Conservation (phyloP, 1,284 basidiomycete genomes). For the Puccinia sorghi region DNA sequence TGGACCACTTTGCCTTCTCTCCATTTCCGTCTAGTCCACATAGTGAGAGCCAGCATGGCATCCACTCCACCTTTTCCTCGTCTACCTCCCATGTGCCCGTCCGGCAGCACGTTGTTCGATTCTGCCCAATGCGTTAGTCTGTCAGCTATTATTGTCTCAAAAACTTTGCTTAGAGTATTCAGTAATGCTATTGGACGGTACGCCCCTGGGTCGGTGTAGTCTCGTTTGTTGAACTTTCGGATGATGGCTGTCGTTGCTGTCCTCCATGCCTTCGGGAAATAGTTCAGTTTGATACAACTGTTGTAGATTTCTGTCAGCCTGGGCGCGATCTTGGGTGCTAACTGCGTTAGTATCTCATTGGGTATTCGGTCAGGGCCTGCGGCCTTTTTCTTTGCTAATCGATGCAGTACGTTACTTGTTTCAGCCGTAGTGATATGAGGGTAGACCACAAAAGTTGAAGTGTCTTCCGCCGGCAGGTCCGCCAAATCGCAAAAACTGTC, state of each 20-base stretch:
- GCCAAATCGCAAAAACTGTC: background rate
- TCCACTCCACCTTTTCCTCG: background rate
- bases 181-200: conserved; percentile 32
- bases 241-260: conserved; percentile 4
- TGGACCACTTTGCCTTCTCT: conserved; percentile 7
- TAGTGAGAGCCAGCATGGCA: background rate
- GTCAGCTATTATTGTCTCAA: conserved; percentile 8
- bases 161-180: background rate
- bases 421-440: background rate
- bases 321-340: background rate
- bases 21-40: conserved; percentile 31
- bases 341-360: background rate
- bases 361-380: background rate
- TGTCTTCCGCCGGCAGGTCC: background rate
- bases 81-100: conserved; percentile 26
- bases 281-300: background rate
- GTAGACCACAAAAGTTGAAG: background rate
- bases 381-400: conserved; percentile 17
- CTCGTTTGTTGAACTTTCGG: conserved; percentile 1
- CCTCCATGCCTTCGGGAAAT: background rate
- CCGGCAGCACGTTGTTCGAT: background rate
- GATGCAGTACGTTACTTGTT: background rate
- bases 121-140: conserved; percentile 26
- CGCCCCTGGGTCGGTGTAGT: conserved; percentile 14
- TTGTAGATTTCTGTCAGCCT: background rate